Evolutionary conservation across 352 stramenopile genomes (phyloP), one percentile per base, ranked within the genome.

Genomic region (Globisporangium perplexum): DNA sequence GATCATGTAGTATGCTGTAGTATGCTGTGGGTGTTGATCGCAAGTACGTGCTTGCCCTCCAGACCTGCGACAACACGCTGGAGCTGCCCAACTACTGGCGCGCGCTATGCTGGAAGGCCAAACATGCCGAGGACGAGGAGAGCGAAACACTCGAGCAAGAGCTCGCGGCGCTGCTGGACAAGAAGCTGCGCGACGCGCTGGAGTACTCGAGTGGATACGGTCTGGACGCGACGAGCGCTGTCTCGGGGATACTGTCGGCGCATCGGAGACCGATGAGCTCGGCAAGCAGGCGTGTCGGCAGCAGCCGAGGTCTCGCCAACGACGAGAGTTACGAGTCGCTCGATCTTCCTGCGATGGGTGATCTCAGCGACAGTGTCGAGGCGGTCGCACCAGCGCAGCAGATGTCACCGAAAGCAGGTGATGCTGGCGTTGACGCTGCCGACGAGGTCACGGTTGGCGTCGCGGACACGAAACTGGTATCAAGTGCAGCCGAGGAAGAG

Each of bases 41-140:
- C 18, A 12, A 2, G 31, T 23, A 5, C 31, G 4, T 8, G 15
- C 17, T 22, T 20, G 38, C 17, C 10, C 15, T 4, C 5, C 43
- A 90, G 79, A 90, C 79, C 7, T 90, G 77, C 41, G 77, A 90
- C 55, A 90, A 90, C 49, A 86, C 71, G 10, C 47, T 90, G 11
- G 77, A 90, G 51, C 66, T 90, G 11, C 77, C 77, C 10, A 62
- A 90, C 65, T 90, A 88, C 53, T 90, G 80, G 77, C 81, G 74
- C 43, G 77, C 74, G 11, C 47, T 88, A 7, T 85, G 76, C 56
- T 88, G 69, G 77, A 71, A 69, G 46, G 42, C 62, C 17, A 42
- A 71, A 0, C 69, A 72, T 17, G 59, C 77, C 14, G 63, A 72
- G 20, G 42, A 60, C 5, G 47, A 55, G 22, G 50, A 55, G 7